These are phyloP conservation scores for Pichia phayaonensis DNA, from an alignment of 805 yeast species.

Conservation along the genomic window DNA sequence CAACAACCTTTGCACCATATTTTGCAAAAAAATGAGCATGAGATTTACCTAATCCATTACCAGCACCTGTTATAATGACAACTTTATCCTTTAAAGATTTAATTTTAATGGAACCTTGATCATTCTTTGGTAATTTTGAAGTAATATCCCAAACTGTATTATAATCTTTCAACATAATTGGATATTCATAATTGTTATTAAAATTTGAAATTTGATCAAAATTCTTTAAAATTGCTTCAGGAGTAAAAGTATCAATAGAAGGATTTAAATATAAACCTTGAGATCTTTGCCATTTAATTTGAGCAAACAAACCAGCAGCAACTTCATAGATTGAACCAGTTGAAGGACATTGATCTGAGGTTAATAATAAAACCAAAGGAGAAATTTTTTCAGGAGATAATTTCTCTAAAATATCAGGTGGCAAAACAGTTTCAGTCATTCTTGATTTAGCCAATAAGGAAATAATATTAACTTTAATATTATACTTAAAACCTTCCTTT, in stretches of 20 bases:
- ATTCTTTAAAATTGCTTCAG: slow-evolving; percentile 70
- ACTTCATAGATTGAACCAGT: slow-evolving; percentile 80
- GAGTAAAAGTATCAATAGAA: slow-evolving; percentile 59
- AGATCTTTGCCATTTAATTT: slow-evolving; percentile 91
- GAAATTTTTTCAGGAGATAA: slow-evolving; percentile 83
- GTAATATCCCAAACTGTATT: slow-evolving; percentile 47
- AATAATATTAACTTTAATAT: slow-evolving; percentile 77
- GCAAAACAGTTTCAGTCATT: slow-evolving; percentile 89
- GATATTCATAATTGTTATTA: slow-evolving; percentile 55
- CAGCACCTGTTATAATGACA: slow-evolving; percentile 91
- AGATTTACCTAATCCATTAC: slow-evolving; percentile 87
- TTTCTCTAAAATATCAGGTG: slow-evolving; percentile 73
- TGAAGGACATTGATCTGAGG: slow-evolving; percentile 56
- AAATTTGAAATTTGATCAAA: slow-evolving; percentile 60
- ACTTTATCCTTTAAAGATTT: slow-evolving; percentile 74
- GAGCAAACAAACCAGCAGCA: slow-evolving; percentile 91
- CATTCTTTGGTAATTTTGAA: slow-evolving; percentile 44
- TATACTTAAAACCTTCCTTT: slow-evolving; percentile 82
- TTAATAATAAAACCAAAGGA: slow-evolving; percentile 79
- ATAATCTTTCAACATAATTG: slow-evolving; percentile 67
- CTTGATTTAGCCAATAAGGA: slow-evolving; percentile 94
- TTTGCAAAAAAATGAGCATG: slow-evolving; percentile 81
- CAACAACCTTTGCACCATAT: slow-evolving; percentile 92
- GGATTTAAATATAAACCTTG: slow-evolving; percentile 81
- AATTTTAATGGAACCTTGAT: slow-evolving; percentile 41